phyloP scores from a whole-genome alignment of 2,329 filamentous ascomycete genomes.

The Sporothrix sp. region DNA sequence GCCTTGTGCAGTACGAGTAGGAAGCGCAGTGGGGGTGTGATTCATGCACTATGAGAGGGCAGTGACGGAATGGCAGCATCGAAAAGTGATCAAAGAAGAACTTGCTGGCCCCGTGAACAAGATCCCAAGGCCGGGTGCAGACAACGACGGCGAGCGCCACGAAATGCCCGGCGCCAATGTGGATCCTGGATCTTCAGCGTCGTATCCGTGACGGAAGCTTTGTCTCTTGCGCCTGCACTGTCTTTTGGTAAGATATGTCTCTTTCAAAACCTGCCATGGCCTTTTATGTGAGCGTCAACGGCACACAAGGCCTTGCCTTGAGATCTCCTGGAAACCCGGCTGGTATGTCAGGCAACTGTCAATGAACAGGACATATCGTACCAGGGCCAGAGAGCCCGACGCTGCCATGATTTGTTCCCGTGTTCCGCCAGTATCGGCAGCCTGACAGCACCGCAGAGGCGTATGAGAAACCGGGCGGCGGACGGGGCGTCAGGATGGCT shows the following conservation, averaged over 20 bases:
- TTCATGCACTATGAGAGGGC: neutral
- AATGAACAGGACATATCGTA: too few relatives aligned
- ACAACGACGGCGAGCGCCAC: neutral
- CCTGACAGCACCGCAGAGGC: too few relatives aligned
- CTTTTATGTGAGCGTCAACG: too few relatives aligned
- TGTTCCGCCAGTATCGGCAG: too few relatives aligned
- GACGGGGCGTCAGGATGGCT: too few relatives aligned
- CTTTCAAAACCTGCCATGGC: neutral
- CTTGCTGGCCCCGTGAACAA: slow-evolving; percentile 11
- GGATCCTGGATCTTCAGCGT: slow-evolving; percentile 5
- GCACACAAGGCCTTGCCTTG: too few relatives aligned
- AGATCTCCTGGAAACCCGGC: too few relatives aligned
- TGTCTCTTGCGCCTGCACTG: neutral
- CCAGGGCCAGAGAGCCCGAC: too few relatives aligned
- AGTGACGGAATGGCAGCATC: neutral
- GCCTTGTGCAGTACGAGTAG: slow-evolving; percentile 3
- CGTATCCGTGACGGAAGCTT: neutral
- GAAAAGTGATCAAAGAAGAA: slow-evolving; percentile 1
- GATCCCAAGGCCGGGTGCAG: neutral
- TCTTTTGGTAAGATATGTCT: neutral
- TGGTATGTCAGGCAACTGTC: too few relatives aligned
- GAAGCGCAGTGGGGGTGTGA: neutral
- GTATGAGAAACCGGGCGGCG: too few relatives aligned
- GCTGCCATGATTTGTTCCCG: too few relatives aligned
- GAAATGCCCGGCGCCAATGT: neutral